Evolutionary conservation across 2,329 filamentous ascomycete genomes (phyloP).

Genomic region (Canariomyces notabilis): DNA sequence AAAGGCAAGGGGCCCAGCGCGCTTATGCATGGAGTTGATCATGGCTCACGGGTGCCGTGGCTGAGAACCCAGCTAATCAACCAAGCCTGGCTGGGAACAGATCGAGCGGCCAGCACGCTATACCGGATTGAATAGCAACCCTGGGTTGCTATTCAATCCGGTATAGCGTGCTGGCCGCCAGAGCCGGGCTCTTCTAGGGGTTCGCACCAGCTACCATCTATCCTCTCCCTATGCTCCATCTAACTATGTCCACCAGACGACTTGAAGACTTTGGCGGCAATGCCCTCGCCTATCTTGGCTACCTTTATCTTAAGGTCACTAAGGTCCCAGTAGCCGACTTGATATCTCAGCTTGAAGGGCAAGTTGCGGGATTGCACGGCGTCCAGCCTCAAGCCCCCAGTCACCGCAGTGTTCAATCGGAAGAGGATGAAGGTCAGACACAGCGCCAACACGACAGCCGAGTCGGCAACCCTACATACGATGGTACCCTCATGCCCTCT

Average conservation of each 20-base stretch:
- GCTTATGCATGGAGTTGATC: too few relatives aligned
- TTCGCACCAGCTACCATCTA: not conserved
- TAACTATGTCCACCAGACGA: not conserved
- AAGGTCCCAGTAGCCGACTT: not conserved
- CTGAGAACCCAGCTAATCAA: too few relatives aligned
- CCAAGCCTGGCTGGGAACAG: too few relatives aligned
- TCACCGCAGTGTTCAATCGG: not conserved
- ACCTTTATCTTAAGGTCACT: not conserved
- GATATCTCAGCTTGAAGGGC: not conserved
- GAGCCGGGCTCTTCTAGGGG: not conserved
- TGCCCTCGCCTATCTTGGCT: not conserved
- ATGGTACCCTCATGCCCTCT: too few relatives aligned
- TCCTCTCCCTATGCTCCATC: not conserved
- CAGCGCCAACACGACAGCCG: not conserved
- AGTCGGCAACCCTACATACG: not conserved
- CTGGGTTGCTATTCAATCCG: not conserved
- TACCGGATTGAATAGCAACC: not conserved
- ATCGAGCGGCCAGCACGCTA: constrained; percentile 1
- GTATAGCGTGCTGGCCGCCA: not conserved
- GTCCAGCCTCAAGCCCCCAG: not conserved
- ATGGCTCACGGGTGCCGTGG: too few relatives aligned
- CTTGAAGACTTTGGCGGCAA: not conserved
- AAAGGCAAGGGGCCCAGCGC: too few relatives aligned
- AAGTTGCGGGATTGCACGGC: not conserved
- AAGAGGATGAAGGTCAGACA: not conserved